Conservation (phyloP, 352 stramenopile genomes). For the Blastocystis sp. region DNA sequence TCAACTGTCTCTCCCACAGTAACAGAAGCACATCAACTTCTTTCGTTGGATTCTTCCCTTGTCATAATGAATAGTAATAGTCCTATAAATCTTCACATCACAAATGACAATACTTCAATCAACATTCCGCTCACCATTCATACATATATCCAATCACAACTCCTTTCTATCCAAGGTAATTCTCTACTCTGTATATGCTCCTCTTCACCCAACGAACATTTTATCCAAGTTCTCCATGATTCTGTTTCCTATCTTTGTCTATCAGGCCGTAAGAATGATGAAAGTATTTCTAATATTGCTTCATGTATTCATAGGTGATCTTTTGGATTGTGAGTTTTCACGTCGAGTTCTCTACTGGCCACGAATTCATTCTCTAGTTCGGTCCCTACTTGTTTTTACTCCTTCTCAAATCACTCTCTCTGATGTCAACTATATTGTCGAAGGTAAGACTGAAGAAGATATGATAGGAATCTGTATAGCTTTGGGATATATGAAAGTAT, state of each 20-base stretch:
- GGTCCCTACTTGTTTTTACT: not conserved
- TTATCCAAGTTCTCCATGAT: not conserved
- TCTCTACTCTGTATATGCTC: not conserved
- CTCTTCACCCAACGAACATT: not conserved
- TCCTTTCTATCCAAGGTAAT: not conserved
- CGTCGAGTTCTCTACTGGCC: not conserved
- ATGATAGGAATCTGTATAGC: not conserved
- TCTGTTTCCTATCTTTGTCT: not conserved
- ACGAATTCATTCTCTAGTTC: not conserved
- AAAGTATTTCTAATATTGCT: not conserved
- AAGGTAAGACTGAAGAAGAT: not conserved
- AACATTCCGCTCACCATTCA: not conserved
- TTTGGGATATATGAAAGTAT: not conserved
- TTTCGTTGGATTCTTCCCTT: not conserved
- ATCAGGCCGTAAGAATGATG: slow-evolving; percentile 38
- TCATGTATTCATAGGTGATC: not conserved
- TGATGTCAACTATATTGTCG: not conserved
- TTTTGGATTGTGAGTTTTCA: not conserved
- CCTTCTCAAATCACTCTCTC: not conserved
- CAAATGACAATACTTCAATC: not conserved
- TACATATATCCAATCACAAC: not conserved
- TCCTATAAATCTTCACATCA: slow-evolving; percentile 33
- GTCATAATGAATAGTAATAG: not conserved
- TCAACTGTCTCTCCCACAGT: not conserved
- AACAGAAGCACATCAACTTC: not conserved